Percentiles rank a stretch among this genome's conserved stretches.
Evolutionary conservation across 768 basidiomycete species (phyloP).

Genomic region (Royoungia palumana): DNA sequence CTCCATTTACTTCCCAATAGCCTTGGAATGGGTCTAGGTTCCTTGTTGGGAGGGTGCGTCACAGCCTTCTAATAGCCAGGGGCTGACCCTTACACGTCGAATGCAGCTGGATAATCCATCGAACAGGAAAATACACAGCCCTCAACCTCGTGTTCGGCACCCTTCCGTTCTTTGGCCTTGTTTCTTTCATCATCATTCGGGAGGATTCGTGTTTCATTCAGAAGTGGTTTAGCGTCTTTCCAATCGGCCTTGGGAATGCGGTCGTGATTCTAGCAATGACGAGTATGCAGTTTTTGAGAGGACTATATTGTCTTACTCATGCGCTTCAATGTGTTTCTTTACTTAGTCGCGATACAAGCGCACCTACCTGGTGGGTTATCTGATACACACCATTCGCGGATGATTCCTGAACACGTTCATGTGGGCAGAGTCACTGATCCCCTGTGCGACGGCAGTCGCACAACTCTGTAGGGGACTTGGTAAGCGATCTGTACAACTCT

Average conservation of each 20-base stretch:
- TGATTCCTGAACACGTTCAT: not conserved
- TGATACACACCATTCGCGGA: not conserved
- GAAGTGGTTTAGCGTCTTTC: conserved; percentile 16
- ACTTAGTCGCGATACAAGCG: conserved; percentile 12
- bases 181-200: conserved; percentile 8
- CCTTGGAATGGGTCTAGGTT: conserved; percentile 11
- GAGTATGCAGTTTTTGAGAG: not conserved
- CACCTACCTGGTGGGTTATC: conserved; percentile 4
- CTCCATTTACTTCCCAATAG: conserved; percentile 14
- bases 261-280: conserved; percentile 12
- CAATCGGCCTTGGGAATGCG: conserved; percentile 15
- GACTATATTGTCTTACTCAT: not conserved
- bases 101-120: conserved; percentile 8
- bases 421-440: conserved; percentile 1
- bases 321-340: not conserved
- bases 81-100: not conserved
- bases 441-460: conserved; percentile 1
- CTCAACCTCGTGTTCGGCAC: conserved; percentile 11
- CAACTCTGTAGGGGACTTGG: conserved; percentile 15
- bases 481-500: not conserved
- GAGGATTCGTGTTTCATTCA: conserved; percentile 5
- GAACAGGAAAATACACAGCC: conserved; percentile 9
- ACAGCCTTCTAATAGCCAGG: too few species aligned
- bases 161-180: conserved; percentile 9
- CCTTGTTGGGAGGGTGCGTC: conserved; percentile 9